Percentiles rank a stretch among this genome's conserved stretches.
These are phyloP conservation scores for Quillaja saponaria DNA, from an alignment of 306 rosid species.

Conservation along the genomic window DNA sequence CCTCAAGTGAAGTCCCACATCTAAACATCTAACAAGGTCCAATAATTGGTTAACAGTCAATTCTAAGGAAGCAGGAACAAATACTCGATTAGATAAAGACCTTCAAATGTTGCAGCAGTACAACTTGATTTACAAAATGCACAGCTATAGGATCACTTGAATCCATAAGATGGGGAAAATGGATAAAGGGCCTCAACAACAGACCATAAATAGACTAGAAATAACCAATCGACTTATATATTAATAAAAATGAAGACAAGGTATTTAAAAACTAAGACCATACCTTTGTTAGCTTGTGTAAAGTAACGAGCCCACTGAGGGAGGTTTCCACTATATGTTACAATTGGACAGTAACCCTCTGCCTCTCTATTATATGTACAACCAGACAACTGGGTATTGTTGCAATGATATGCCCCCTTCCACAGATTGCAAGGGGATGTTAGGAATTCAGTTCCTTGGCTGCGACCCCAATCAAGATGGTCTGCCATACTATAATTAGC, in stretches of 20 bases:
- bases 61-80: too few species aligned
- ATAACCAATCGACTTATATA: background rate
- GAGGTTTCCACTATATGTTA: conserved; percentile 84
- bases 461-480: conserved; percentile 95
- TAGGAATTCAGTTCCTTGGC: conserved; percentile 89
- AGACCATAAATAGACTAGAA: too few species aligned
- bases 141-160: too few species aligned
- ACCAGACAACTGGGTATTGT: conserved; percentile 86
- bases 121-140: too few species aligned
- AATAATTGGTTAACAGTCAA: too few species aligned
- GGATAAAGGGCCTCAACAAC: background rate
- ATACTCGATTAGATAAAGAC: too few species aligned
- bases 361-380: conserved; percentile 99
- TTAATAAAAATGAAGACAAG: conserved; percentile 20
- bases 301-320: conserved; percentile 97
- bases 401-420: conserved; percentile 98
- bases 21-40: too few species aligned
- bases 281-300: conserved; percentile 90
- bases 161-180: background rate
- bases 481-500: conserved; percentile 99
- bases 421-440: conserved; percentile 86
- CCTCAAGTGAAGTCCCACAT: too few species aligned
- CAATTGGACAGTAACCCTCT: conserved; percentile 95
- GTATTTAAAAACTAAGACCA: conserved; percentile 16
- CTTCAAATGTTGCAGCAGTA: too few species aligned